Percentiles rank a stretch among this genome's conserved stretches.
These are phyloP conservation scores for Sporobolomyces roseus DNA, from an alignment of 768 basidiomycete genomes.

Conservation along the genomic window DNA sequence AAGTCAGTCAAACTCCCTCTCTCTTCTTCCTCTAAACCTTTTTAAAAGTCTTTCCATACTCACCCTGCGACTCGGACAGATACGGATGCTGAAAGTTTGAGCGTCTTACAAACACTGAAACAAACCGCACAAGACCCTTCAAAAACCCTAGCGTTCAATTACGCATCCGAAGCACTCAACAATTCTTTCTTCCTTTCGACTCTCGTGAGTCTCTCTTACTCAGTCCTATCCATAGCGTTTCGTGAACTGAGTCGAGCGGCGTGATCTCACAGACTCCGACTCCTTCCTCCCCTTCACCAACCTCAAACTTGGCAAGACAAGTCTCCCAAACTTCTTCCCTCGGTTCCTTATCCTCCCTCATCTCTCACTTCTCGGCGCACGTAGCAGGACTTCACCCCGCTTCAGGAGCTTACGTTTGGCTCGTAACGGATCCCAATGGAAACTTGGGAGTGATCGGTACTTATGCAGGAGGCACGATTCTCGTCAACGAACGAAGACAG, in stretches of 20 bases:
- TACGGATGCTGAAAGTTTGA: conserved; percentile 58
- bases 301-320: conserved; percentile 5
- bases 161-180: conserved; percentile 86
- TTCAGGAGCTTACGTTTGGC: conserved; percentile 75
- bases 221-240: background rate
- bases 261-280: conserved; percentile 15
- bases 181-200: conserved; percentile 88
- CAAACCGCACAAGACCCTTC: conserved; percentile 60
- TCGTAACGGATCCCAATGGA: conserved; percentile 66
- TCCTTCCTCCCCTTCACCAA: conserved; percentile 12
- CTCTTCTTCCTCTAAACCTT: background rate
- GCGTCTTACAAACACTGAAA: conserved; percentile 69
- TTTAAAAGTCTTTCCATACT: too few relatives aligned
- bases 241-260: too few relatives aligned
- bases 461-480: conserved; percentile 80
- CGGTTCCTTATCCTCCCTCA: conserved; percentile 64
- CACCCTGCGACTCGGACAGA: conserved; percentile 49
- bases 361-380: conserved; percentile 70
- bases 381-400: conserved; percentile 60
- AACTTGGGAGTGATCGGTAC: conserved; percentile 74
- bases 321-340: conserved; percentile 48
- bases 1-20: conserved; percentile 53
- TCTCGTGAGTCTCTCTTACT: conserved; percentile 56
- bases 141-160: conserved; percentile 73
- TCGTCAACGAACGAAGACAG: conserved; percentile 55